Evolutionary conservation across 2,329 filamentous ascomycete genomes (phyloP).

Genomic region (Calonectria crousiana): DNA sequence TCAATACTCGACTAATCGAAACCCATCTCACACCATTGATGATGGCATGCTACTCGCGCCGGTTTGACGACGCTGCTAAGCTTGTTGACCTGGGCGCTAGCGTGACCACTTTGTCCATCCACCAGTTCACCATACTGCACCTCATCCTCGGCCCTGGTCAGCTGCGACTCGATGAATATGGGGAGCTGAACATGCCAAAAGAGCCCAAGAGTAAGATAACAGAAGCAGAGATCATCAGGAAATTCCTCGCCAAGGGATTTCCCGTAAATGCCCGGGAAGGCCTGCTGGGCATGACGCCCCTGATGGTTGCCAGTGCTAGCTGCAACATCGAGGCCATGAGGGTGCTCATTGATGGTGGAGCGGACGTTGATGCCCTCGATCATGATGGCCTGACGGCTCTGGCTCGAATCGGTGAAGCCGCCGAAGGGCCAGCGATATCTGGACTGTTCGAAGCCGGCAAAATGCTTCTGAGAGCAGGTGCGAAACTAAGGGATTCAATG

Average conservation of each 20-base stretch:
- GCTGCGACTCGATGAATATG: conserved; percentile 36
- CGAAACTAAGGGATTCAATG: conserved; percentile 33
- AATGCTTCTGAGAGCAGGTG: conserved; percentile 42
- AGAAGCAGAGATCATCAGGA: conserved; percentile 43
- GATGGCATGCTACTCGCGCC: conserved; percentile 44
- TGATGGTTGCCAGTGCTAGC: conserved; percentile 44
- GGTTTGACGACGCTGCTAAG: conserved; percentile 42
- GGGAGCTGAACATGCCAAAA: conserved; percentile 25
- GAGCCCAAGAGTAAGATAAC: conserved; percentile 27
- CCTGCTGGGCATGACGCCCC: conserved; percentile 43
- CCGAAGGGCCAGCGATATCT: conserved; percentile 38
- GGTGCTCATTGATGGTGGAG: conserved; percentile 39
- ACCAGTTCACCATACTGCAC: conserved; percentile 44
- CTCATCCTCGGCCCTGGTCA: conserved; percentile 42
- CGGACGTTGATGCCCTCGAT: conserved; percentile 41
- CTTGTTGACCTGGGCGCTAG: conserved; percentile 42
- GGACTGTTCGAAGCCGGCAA: conserved; percentile 39
- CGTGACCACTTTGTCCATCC: conserved; percentile 38
- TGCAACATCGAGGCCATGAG: conserved; percentile 43
- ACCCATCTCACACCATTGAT: conserved; percentile 43
- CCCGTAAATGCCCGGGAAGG: conserved; percentile 42
- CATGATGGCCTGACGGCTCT: conserved; percentile 42
- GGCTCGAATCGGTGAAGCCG: conserved; percentile 41
- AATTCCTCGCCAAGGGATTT: conserved; percentile 41
- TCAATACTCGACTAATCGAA: conserved; percentile 41